A percentile compares a stretch with the other conserved stretches of the same genome.
Conservation (phyloP, 495 filamentous ascomycete genomes). For the Trichoderma virens region DNA sequence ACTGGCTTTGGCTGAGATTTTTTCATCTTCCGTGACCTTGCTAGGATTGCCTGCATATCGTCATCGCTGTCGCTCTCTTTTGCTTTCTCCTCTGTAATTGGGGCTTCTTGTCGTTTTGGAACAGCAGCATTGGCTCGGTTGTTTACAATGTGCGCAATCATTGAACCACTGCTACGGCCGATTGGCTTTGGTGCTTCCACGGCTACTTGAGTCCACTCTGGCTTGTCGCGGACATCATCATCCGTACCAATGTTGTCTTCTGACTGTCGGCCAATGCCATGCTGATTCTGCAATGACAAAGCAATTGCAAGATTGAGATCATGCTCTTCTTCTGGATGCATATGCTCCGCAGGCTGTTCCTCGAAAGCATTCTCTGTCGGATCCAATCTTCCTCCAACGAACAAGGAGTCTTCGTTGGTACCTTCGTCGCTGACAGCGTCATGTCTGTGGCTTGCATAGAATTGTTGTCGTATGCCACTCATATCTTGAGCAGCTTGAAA, state of each 20-base stretch:
- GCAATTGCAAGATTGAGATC: constrained; percentile 76
- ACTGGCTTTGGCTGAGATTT: constrained; percentile 22
- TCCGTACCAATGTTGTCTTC: constrained; percentile 33
- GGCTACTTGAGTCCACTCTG: constrained; percentile 48
- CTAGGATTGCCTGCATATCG: constrained; percentile 54
- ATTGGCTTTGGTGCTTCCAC: constrained; percentile 47
- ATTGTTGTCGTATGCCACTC: background rate
- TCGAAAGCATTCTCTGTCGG: constrained; percentile 24
- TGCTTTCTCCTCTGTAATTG: constrained; percentile 12
- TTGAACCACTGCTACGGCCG: constrained; percentile 39
- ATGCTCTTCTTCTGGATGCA: constrained; percentile 57
- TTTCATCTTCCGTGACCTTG: constrained; percentile 40
- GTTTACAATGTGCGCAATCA: constrained; percentile 57
- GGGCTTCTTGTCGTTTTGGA: constrained; percentile 27
- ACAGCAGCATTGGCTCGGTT: constrained; percentile 50
- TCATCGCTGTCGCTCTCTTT: constrained; percentile 54
- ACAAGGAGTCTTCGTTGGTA: constrained; percentile 53
- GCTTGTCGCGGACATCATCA: constrained; percentile 30
- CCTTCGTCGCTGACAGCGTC: constrained; percentile 9
- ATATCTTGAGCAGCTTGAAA: constrained; percentile 15
- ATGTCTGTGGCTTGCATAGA: constrained; percentile 9
- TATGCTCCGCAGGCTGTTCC: constrained; percentile 19
- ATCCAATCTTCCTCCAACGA: constrained; percentile 48
- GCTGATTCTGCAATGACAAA: constrained; percentile 58
- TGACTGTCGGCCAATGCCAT: constrained; percentile 20